Evolutionary conservation across 257 asterid genomes (phyloP).

Genomic region (Solanum pinnatisectum): DNA sequence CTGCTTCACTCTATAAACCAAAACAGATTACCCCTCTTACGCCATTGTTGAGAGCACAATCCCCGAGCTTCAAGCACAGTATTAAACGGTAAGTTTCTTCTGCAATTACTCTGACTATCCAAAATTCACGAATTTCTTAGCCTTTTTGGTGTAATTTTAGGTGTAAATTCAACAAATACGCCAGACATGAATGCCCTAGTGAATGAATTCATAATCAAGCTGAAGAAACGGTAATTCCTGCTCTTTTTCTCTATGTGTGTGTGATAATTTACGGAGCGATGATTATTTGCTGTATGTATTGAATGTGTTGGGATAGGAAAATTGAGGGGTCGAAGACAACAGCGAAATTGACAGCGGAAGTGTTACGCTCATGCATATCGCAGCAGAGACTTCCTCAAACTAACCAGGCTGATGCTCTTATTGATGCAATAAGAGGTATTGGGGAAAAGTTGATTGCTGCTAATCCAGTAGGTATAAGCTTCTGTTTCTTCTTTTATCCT

Average conservation of each 20-base stretch:
- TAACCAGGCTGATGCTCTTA: slow-evolving; percentile 79
- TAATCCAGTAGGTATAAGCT: slow-evolving; percentile 69
- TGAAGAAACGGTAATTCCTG: slow-evolving; percentile 56
- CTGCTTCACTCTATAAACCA: not conserved
- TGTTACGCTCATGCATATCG: slow-evolving; percentile 87
- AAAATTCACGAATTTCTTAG: not conserved
- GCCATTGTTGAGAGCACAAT: not conserved
- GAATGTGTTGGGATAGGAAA: slow-evolving; percentile 37
- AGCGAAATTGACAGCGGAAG: slow-evolving; percentile 82
- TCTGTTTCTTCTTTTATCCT: not conserved
- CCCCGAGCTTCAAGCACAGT: not conserved
- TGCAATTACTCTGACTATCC: not conserved
- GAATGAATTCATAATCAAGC: slow-evolving; percentile 69
- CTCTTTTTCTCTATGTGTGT: not conserved
- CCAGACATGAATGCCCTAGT: slow-evolving; percentile 75
- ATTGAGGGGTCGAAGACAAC: slow-evolving; percentile 95
- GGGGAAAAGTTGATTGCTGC: slow-evolving; percentile 84
- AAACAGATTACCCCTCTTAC: not conserved
- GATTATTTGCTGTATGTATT: not conserved
- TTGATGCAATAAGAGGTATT: slow-evolving; percentile 68
- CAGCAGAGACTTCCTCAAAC: slow-evolving; percentile 80
- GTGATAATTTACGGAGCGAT: not conserved
- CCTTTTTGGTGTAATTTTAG: not conserved
- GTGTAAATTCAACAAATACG: slow-evolving; percentile 11
- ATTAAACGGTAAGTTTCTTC: not conserved